phyloP scores from a whole-genome alignment of 345 rosid genomes.

The Aegle marmelos region DNA sequence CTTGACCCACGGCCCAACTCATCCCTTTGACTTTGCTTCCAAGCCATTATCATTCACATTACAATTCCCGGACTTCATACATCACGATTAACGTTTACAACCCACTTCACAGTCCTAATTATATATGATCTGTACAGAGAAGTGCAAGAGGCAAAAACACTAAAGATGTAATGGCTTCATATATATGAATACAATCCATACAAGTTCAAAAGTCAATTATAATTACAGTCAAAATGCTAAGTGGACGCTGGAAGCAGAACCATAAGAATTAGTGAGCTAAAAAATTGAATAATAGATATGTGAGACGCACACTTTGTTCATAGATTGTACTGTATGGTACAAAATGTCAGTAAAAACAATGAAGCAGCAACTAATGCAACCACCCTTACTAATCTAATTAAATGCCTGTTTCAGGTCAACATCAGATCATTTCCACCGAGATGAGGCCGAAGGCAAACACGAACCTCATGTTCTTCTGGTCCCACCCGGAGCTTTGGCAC shows the following conservation, averaged over 20 bases:
- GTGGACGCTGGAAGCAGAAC: conserved; percentile 7
- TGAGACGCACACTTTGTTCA: conserved; percentile 20
- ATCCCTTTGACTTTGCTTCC: background rate
- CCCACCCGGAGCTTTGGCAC: conserved; percentile 85
- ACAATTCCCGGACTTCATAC: too few species aligned
- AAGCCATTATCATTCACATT: background rate
- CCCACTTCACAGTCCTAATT: too few species aligned
- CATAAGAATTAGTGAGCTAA: conserved; percentile 14
- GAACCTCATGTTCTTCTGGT: conserved; percentile 96
- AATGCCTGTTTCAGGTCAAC: conserved; percentile 53
- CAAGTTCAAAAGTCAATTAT: conserved; percentile 10
- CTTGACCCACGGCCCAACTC: background rate
- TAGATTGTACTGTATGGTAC: conserved; percentile 30
- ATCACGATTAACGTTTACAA: too few species aligned
- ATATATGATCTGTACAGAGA: too few species aligned
- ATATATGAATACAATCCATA: conserved; percentile 6
- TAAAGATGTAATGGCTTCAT: background rate
- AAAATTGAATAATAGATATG: conserved; percentile 13
- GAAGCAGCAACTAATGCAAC: conserved; percentile 22
- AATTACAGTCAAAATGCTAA: conserved; percentile 18
- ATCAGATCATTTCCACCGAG: conserved; percentile 68
- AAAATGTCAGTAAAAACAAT: conserved; percentile 26
- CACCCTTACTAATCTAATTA: conserved; percentile 9
- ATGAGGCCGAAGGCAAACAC: conserved; percentile 84
- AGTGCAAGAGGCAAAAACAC: background rate